Percentiles rank a stretch among this genome's conserved stretches.
Evolutionary conservation across 345 rosid genomes (phyloP).

Genomic region (Eucalyptus shirleyi): DNA sequence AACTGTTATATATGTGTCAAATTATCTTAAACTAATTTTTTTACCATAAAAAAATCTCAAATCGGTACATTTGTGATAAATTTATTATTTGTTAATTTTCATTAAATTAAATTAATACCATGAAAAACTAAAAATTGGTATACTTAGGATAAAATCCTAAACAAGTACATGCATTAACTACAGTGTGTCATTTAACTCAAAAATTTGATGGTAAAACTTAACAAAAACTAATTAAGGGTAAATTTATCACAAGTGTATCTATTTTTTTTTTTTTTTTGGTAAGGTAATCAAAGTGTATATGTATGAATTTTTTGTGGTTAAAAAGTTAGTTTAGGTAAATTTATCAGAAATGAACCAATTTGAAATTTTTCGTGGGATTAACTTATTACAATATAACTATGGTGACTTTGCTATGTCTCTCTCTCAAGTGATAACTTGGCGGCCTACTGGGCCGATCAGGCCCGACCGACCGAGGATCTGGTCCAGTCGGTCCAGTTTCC

Average conservation of each 20-base stretch:
- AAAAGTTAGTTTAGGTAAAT: fast-evolving
- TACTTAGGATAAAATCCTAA: too few relatives aligned
- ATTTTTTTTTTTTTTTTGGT: too few relatives aligned
- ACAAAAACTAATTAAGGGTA: fast-evolving
- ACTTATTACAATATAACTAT: background rate
- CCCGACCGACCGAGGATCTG: background rate
- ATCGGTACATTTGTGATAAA: fast-evolving
- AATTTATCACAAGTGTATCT: fast-evolving
- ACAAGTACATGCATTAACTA: fast-evolving
- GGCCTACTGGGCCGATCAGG: background rate
- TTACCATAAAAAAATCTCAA: fast-evolving
- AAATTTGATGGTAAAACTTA: fast-evolving
- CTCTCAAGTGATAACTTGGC: background rate
- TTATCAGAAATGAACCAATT: fast-evolving
- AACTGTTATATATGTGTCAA: fast-evolving
- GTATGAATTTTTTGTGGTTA: too few relatives aligned
- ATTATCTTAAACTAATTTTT: too few relatives aligned
- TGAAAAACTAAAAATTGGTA: fast-evolving
- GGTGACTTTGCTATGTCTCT: background rate
- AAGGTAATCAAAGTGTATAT: too few relatives aligned
- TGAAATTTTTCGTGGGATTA: fast-evolving
- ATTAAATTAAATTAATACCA: too few relatives aligned
- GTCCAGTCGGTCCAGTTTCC: background rate
- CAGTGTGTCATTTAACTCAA: fast-evolving
- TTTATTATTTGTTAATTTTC: fast-evolving